Evolutionary conservation across 179 eudicot genomes (phyloP), one percentile per base, ranked within the genome.

Genomic region (Beta lomatogona): DNA sequence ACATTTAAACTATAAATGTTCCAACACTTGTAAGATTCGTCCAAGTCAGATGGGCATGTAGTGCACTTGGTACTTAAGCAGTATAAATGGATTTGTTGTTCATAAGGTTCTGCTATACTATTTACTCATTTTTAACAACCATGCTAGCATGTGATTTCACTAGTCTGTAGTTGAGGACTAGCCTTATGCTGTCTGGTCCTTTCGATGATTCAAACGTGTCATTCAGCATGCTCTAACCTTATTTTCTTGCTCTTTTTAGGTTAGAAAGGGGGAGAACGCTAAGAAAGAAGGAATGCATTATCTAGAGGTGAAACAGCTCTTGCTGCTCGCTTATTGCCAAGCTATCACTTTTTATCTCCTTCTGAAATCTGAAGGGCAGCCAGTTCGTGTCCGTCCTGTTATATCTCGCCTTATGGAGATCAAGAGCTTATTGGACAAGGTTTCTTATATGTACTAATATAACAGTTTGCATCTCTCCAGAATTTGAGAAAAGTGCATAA

Each of bases 301-400:
- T 86, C 18, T 97, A 78, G 98, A 97, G 89, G 87, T 94, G 86
- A 97, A 97, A 82, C 89, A 86, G 84, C 86, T 86, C 21, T 86
- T 97, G 66, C 86, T 97, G 85, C 90, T 92, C 80, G 84, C 91
- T 13, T 97, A 93, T 88, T 88, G 92, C 85, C 99, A 97, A 88
- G 90, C 97, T 79, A 94, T 97, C 79, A 90, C 93, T 71, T 94
- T 93, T 87, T 93, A 93, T 84, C 92, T 97, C 86, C 98, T 97
- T 88, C 94, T 97, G 78, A 97, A 93, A 86, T 91, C 99, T 58
- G 99, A 97, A 86, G 99, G 99, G 73, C 89, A 87, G 73, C 86
- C 91, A 63, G 93, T 90, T 79, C 97, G 94, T 82, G 97, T 93
- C 88, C 98, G 94, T 87, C 99, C 99, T 44, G 98, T 97, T 79